Evolutionary conservation across 164 flowering plant genomes (phyloP), one percentile per base, ranked within the genome.

Genomic region (Annona cherimola): DNA sequence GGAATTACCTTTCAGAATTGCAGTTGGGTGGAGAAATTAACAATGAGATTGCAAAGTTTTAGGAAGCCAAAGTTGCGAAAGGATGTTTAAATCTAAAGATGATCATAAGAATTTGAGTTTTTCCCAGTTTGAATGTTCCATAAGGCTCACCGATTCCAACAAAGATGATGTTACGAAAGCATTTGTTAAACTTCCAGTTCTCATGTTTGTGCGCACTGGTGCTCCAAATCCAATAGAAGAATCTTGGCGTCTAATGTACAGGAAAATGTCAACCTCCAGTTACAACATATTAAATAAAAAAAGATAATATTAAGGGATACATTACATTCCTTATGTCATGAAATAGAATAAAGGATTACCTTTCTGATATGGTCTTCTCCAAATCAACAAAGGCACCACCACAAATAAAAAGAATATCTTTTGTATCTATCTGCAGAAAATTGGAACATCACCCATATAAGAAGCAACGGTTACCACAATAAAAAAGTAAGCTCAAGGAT

Each of bases 141-240:
- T 72, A 45, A 60, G 71, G 73, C 96, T 82, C 71, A 95, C 98
- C 61, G 92, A 73, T 83, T 91, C 94, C 45, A 95, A 80, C 63
- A 95, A 83, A 61, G 97, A 86, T 44, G 99, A 91, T 42, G 94
- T 86, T 40, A 95, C 86, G 66, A 78, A 86, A 71, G 96, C 87
- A 82, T 79, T 79, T 64, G 85, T 87, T 26, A 84, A 74, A 66
- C 93, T 92, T 74, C 90, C 82, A 63, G 88, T 76, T 77, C 96
- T 87, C 97, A 95, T 91, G 82, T 90, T 95, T 63, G 97, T 90
- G 78, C 99, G 96, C 67, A 95, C 93, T 73, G 99, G 98, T 75
- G 99, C 99, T 77, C 98, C 98, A 80, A 95, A 93, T 71, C 99
- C 99, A 78, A 95, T 95, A 43, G 99, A 95, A 67, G 99, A 93